Conservation (phyloP, 2,329 filamentous ascomycete genomes). For the Mycosphaerelloides madeirae region DNA sequence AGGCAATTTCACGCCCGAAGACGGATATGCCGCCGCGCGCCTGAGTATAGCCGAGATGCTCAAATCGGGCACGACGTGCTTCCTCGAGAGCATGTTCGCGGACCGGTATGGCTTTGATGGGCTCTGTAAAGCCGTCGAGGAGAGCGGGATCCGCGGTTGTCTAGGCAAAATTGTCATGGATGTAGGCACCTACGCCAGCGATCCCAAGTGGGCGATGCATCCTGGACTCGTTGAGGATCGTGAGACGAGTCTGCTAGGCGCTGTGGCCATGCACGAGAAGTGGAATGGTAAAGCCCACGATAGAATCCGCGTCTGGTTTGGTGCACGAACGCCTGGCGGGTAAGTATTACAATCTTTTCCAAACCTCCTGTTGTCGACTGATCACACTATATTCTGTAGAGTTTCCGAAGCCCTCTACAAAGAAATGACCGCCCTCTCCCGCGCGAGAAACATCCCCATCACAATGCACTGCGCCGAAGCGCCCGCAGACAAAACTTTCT, state of each 20-base stretch:
- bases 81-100: slow-evolving; percentile 51
- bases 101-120: slow-evolving; percentile 46
- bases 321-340: slow-evolving; percentile 36
- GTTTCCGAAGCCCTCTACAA: slow-evolving; percentile 33
- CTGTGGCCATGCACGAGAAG: slow-evolving; percentile 33
- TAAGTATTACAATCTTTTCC: slow-evolving; percentile 17
- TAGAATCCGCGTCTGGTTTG: slow-evolving; percentile 37
- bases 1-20: slow-evolving; percentile 42
- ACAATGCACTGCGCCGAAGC: slow-evolving; percentile 30
- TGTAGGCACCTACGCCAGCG: slow-evolving; percentile 40
- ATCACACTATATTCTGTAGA: slow-evolving; percentile 15
- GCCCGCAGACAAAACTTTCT: slow-evolving; percentile 31
- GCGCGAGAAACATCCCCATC: slow-evolving; percentile 31
- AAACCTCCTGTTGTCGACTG: slow-evolving; percentile 8
- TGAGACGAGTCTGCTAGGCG: slow-evolving; percentile 32
- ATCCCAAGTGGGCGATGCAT: slow-evolving; percentile 43
- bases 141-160: slow-evolving; percentile 43
- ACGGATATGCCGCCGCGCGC: slow-evolving; percentile 47
- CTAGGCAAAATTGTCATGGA: slow-evolving; percentile 44
- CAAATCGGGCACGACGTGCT: slow-evolving; percentile 48
- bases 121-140: slow-evolving; percentile 40
- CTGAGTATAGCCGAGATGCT: slow-evolving; percentile 51
- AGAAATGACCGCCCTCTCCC: slow-evolving; percentile 32
- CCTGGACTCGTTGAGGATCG: slow-evolving; percentile 39
- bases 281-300: slow-evolving; percentile 34